Evolutionary conservation across 2,329 filamentous ascomycete species (phyloP).

Genomic region (Chrysoporthe deuterocubensis): DNA sequence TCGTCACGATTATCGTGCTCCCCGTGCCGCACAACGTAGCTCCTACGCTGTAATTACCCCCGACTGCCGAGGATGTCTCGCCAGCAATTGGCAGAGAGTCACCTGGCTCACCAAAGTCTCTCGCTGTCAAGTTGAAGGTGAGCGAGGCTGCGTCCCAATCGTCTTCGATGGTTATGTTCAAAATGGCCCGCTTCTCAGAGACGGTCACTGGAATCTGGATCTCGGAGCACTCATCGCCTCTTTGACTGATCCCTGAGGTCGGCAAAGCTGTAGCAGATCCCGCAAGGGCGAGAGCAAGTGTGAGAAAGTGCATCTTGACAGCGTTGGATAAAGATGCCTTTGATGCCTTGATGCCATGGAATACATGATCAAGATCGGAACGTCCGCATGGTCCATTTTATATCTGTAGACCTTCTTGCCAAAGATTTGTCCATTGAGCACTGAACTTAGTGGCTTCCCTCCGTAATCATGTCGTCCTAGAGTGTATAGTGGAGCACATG

Average conservation of each 20-base stretch:
- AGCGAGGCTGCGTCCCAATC: conserved; percentile 38
- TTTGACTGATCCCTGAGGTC: conserved; percentile 12
- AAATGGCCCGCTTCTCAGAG: conserved; percentile 35
- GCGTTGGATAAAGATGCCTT: neutral
- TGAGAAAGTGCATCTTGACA: neutral
- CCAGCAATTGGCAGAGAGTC: conserved; percentile 35
- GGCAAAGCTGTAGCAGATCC: conserved; percentile 20
- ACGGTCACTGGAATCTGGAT: conserved; percentile 36
- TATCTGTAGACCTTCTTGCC: neutral
- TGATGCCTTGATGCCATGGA: neutral
- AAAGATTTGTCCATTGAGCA: neutral
- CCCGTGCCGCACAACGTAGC: conserved; percentile 37
- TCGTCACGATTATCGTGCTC: conserved; percentile 34
- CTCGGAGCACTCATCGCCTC: conserved; percentile 29
- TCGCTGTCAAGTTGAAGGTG: conserved; percentile 36
- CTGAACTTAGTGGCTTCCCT: neutral
- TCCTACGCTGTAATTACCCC: conserved; percentile 35
- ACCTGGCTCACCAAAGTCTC: conserved; percentile 31
- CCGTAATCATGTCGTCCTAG: neutral
- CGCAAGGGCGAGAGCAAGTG: conserved; percentile 9
- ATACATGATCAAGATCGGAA: neutral
- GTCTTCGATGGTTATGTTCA: conserved; percentile 34
- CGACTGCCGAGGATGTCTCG: conserved; percentile 30
- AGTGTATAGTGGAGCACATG: neutral
- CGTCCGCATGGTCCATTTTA: neutral